Conservation (phyloP, 768 basidiomycete species). For the Boletus edulis region DNA sequence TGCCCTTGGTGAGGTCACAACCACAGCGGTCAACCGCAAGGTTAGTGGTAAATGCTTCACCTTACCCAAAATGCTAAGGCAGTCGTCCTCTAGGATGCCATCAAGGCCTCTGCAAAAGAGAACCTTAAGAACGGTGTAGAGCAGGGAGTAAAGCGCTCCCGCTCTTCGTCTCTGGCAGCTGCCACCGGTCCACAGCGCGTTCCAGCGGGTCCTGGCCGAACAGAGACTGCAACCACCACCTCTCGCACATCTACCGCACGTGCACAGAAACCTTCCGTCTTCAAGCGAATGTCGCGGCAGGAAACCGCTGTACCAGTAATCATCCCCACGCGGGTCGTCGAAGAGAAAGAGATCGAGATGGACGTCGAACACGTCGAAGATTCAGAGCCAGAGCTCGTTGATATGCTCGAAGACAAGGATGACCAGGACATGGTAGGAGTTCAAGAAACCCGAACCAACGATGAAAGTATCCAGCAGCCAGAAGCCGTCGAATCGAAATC, state of each 20-base stretch:
- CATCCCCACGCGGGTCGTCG: constrained; percentile 38
- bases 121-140: constrained; percentile 54
- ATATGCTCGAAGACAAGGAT: constrained; percentile 50
- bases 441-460: constrained; percentile 38
- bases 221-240: constrained; percentile 42
- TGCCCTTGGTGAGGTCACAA: constrained; percentile 80
- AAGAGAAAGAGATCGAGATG: constrained; percentile 58
- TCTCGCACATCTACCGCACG: constrained; percentile 32
- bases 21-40: constrained; percentile 74
- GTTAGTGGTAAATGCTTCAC: constrained; percentile 37
- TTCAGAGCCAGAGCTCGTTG: constrained; percentile 36
- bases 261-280: constrained; percentile 31
- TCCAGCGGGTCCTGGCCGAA: constrained; percentile 60
- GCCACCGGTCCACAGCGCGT: constrained; percentile 66
- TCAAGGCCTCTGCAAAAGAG: constrained; percentile 55
- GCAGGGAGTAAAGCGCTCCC: constrained; percentile 53
- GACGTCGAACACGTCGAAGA: constrained; percentile 47
- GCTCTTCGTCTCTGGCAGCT: constrained; percentile 64
- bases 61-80: not conserved
- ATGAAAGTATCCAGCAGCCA: constrained; percentile 44
- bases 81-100: constrained; percentile 29
- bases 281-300: constrained; percentile 42
- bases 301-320: constrained; percentile 43
- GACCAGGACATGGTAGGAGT: constrained; percentile 64
- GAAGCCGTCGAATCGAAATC: constrained; percentile 38